Base-by-base conservation (phyloP, 148 eudicot genomes). In the Silene uniflora region DNA sequence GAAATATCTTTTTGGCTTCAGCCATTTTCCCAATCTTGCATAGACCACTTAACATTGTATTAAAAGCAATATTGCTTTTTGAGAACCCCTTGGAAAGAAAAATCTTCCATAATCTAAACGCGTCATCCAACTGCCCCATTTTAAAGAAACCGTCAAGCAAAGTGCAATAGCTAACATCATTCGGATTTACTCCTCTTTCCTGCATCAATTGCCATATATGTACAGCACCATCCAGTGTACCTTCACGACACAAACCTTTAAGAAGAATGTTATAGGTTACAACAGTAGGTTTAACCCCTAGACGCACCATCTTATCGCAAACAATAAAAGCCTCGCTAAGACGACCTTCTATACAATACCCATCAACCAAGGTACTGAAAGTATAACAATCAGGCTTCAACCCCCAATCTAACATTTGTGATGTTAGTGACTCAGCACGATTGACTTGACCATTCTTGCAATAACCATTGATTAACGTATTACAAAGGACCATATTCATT, bases 341-440 rank as follows among this genome's bases (percentile, higher is more conserved):
- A 74, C 75, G 63, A 29, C 91, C 89, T 67, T 80, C 77, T 69
- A 71, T 86, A 76, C 96, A 86, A 73, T 91, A 91, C 47, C 93
- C 93, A 81, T 89, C 85, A 25, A 91, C 68, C 72, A 93, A 82
- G 63, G 93, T 88, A 87, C 87, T 86, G 67, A 85, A 94, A 82
- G 91, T 91, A 77, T 90, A 89, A 78, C 84, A 77, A 83, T 94
- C 98, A 23, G 97, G 98, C 82, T 81, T 82, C 23, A 94, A 76
- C 24, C 88, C 88, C 89, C 83, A 91, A 18, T 69, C 84, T 12
- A 29, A 69, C 97, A 94, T 90, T 23, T 67, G 72, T 35, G 42
- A 47, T 14, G 86, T 13, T 21, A 94, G 42, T 55, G 60, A 75
- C 77, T 86, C 83, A 1, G 97, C 97, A 66, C 83, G 75, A 46